These are phyloP conservation scores for Phalaenopsis aphrodite DNA, from an alignment of 106 monocot genomes.

Conservation along the genomic window DNA sequence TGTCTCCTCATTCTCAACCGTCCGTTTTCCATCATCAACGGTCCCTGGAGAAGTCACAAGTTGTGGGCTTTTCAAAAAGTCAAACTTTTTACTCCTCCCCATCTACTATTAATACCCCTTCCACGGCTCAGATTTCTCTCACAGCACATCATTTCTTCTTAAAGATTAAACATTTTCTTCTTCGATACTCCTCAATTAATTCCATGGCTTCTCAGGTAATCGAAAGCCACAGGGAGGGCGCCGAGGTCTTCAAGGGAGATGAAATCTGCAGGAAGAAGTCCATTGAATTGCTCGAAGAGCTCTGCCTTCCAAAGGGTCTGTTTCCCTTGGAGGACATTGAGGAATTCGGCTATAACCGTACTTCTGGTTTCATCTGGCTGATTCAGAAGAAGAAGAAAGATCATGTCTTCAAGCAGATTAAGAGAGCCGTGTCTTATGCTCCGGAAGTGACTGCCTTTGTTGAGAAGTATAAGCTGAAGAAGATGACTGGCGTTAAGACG, in stretches of 20 bases:
- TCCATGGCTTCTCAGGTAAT: conserved; percentile 14
- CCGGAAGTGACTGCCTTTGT: conserved; percentile 18
- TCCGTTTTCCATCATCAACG: background rate
- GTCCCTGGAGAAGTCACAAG: no score
- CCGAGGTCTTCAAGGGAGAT: background rate
- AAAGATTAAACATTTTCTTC: background rate
- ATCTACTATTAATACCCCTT: background rate
- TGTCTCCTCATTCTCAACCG: background rate
- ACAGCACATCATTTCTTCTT: background rate
- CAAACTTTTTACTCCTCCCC: no score
- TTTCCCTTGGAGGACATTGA: conserved; percentile 16
- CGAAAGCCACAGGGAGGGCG: conserved; percentile 1
- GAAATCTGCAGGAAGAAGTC: conserved; percentile 7
- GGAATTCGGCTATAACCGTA: conserved; percentile 21
- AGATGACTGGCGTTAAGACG: conserved; percentile 17
- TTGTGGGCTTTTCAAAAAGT: no score
- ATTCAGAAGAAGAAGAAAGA: conserved; percentile 16
- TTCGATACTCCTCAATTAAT: background rate
- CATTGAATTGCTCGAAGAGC: conserved; percentile 13
- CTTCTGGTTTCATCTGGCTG: conserved; percentile 14
- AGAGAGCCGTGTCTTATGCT: conserved; percentile 16
- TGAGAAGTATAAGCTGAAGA: conserved; percentile 14
- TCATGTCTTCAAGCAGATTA: conserved; percentile 19
- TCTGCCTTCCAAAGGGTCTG: conserved; percentile 14
- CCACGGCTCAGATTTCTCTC: background rate